A percentile compares a stretch with the other conserved stretches of the same genome.
phyloP scores from a whole-genome alignment of 1,284 basidiomycete genomes.

The Gymnopus androsaceus region DNA sequence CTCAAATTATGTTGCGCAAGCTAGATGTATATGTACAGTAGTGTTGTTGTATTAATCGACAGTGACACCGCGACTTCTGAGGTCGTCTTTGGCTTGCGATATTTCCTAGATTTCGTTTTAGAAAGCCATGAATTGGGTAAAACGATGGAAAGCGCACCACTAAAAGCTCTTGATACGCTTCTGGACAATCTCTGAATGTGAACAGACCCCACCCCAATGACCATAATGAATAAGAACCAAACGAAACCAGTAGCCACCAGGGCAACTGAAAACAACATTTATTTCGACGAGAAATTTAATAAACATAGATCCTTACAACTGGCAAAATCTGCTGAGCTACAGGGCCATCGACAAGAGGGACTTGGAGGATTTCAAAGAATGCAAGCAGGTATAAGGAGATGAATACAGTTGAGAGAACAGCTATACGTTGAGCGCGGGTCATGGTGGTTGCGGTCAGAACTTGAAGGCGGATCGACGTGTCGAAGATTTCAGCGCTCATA shows the following conservation, averaged over 20 bases:
- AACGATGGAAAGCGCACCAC: constrained; percentile 42
- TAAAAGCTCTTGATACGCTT: constrained; percentile 73
- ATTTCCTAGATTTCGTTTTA: constrained; percentile 47
- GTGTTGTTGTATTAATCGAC: constrained; percentile 51
- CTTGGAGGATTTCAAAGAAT: constrained; percentile 52
- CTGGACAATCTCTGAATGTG: constrained; percentile 73
- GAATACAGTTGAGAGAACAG: constrained; percentile 43
- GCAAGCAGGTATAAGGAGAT: constrained; percentile 54
- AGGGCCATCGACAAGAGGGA: constrained; percentile 56
- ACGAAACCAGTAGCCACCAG: constrained; percentile 76
- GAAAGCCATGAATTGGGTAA: background rate
- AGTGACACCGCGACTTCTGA: constrained; percentile 64
- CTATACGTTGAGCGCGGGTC: constrained; percentile 60
- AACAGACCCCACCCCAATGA: constrained; percentile 73
- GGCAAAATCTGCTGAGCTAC: constrained; percentile 53
- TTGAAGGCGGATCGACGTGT: constrained; percentile 67
- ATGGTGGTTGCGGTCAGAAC: constrained; percentile 39
- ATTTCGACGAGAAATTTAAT: constrained; percentile 3
- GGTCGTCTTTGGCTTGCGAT: constrained; percentile 67
- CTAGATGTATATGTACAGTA: background rate
- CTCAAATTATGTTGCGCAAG: background rate
- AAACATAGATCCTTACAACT: constrained; percentile 43
- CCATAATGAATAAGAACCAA: constrained; percentile 74
- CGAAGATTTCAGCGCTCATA: no score
- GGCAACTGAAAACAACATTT: constrained; percentile 12